phyloP scores from a whole-genome alignment of 176 grass and related monocot species.

The Bromus sterilis region DNA sequence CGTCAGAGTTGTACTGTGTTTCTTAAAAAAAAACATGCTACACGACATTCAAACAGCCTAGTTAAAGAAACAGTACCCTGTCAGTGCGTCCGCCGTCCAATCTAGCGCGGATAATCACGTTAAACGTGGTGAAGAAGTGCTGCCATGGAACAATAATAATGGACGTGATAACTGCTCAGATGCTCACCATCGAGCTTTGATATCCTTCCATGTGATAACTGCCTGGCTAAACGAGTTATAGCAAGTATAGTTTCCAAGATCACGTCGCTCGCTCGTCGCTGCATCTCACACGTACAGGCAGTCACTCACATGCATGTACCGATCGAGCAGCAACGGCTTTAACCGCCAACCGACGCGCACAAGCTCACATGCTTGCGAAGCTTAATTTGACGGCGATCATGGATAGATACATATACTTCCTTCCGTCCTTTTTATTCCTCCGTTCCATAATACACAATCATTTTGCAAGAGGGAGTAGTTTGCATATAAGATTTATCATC shows the following conservation, averaged over 20 bases:
- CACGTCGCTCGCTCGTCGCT: neutral
- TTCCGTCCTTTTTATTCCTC: too few species aligned
- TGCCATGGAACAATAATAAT: neutral
- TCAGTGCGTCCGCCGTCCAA: neutral
- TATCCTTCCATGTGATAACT: slow-evolving; percentile 4
- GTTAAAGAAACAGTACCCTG: neutral
- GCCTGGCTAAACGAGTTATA: too few species aligned
- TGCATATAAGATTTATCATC: too few species aligned
- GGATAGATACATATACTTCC: too few species aligned
- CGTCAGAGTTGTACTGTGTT: too few species aligned
- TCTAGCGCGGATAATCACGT: neutral
- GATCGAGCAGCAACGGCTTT: neutral
- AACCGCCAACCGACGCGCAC: neutral
- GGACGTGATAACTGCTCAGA: too few species aligned
- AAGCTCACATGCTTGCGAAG: neutral
- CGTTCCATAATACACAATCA: too few species aligned
- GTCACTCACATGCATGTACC: neutral
- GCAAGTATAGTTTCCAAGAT: neutral
- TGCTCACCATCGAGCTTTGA: neutral
- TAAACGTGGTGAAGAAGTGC: neutral
- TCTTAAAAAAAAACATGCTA: neutral
- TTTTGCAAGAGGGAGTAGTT: too few species aligned
- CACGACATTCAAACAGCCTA: neutral
- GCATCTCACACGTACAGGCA: neutral
- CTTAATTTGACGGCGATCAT: too few species aligned